These are phyloP conservation scores for Sporothrix pallida DNA, from an alignment of 2,329 filamentous ascomycete species.

Conservation along the genomic window DNA sequence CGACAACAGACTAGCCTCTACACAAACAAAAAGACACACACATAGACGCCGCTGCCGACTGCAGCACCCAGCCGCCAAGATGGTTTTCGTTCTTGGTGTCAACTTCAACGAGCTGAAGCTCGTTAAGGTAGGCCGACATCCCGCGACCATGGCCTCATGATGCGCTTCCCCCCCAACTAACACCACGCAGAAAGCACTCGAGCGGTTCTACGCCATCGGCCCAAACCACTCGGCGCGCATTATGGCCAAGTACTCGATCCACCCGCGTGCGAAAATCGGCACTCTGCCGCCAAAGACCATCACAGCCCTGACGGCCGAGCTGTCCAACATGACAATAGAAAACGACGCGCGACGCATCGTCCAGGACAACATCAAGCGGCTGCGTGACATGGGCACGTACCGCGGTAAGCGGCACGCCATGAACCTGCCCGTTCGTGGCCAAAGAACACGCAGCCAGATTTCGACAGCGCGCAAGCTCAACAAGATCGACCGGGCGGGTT, in stretches of 20 bases:
- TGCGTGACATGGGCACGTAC: slow-evolving; percentile 91
- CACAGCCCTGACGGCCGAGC: slow-evolving; percentile 79
- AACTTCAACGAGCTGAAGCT: slow-evolving; percentile 84
- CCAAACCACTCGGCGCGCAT: slow-evolving; percentile 71
- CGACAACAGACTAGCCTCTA: background rate
- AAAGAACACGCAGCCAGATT: slow-evolving; percentile 80
- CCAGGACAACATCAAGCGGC: slow-evolving; percentile 80
- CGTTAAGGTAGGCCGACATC: slow-evolving; percentile 68
- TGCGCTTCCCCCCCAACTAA: background rate
- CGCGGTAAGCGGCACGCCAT: slow-evolving; percentile 90
- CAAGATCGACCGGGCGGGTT: slow-evolving; percentile 56
- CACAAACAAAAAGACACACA: background rate
- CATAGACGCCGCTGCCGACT: background rate
- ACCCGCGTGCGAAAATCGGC: slow-evolving; percentile 80
- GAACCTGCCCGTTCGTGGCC: slow-evolving; percentile 87
- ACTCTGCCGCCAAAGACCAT: slow-evolving; percentile 76
- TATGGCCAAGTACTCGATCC: slow-evolving; percentile 87
- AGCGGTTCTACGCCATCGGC: slow-evolving; percentile 86
- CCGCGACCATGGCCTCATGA: slow-evolving; percentile 25
- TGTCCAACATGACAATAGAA: slow-evolving; percentile 92
- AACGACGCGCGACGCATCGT: slow-evolving; percentile 80
- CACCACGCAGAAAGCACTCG: slow-evolving; percentile 67
- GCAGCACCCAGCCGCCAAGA: slow-evolving; percentile 43
- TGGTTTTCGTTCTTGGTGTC: slow-evolving; percentile 83
- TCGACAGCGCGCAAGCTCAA: slow-evolving; percentile 67